Evolutionary conservation across 495 filamentous ascomycete species (phyloP), one percentile per base, ranked within the genome.

Genomic region (Podospora bellae-mahoneyi): DNA sequence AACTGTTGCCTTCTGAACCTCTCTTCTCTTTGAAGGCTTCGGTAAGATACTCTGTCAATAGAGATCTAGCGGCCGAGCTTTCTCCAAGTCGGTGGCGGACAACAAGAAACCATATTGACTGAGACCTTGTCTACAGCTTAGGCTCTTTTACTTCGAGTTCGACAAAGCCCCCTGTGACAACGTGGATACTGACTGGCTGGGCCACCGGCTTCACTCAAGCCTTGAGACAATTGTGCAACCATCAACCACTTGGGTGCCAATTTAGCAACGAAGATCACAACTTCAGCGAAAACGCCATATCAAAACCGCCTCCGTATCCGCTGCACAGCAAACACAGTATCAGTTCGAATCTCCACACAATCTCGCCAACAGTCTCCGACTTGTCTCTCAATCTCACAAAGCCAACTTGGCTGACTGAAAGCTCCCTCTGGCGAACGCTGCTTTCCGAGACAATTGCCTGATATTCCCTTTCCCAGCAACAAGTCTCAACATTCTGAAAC

Each of bases 191-290:
- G 15, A 48, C 39, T 48, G 5, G 7, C 39, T 48, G 9, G 39
- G 39, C 13, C 15, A 13, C 15, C 39, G 15, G 13, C 5, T 13
- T 27, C 56, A 16, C 27, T 61, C 59, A 20, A 61, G n/a, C 5
- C n/a, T 58, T 26, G 59, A 61, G 59, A 61, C 59, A 61, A 26
- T 15, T 32, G 59, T 61, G 59, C 32, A 61, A 61, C 59, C 23
- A 5, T 61, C 19, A 5, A 27, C 27, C 27, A 18, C 56, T 18
- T 16, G 59, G 15, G 13, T 16, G 23, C 27, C 20, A 61, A 61
- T 26, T 61, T n/a, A 27, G 7, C 59, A 61, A n/a, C 13, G 58
- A 28, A 60, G 20, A 61, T 61, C 59, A 27, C 59, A 61, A 30
- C 59, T n/a, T 61, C 59, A 20, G 10, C 59, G 5, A 13, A 32